Base-by-base conservation (phyloP, 257 asterid species). In the Rubia yunnanensis region DNA sequence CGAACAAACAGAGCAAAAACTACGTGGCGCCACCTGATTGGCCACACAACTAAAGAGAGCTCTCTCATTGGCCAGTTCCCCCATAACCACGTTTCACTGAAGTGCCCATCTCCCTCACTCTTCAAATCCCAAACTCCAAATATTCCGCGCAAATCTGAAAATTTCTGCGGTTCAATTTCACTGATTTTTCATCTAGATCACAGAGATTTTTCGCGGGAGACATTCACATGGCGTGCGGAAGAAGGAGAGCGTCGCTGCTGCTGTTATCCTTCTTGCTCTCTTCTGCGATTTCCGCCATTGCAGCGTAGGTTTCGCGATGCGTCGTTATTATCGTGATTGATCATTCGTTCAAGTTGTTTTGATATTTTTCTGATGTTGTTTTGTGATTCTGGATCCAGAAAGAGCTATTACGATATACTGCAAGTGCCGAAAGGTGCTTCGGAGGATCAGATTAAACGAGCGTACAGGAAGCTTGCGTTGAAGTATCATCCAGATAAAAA, bases 401-500 rank as follows among this genome's bases (percentile, higher is more conserved):
- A 88, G 87, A 91, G 87, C 75, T 91, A 85, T 74, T 88, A 91
- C 68, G 96, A 91, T 72, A 74, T 88, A 61, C 83, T 91, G 15
- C 94, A 91, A 79, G 87, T 88, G 57, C 80, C 86, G 9, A 86
- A 69, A 77, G 80, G 95, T 56, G 98, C 98, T 62, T 69, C 98
- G 14, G 98, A 91, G 20, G 98, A 91, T 9, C 96, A 91, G 76
- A 91, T 91, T 62, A 91, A 88, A 79, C 88, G 96, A 61, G 95
- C 98, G 22, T 91, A 91, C 66, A 41, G 98, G 69, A 91, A 88
- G 82, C 96, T 91, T 66, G 98, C 98, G 0, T 76, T 91, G 85
- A 88, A 88, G 79, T 91, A 91, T 82, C 98, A 91, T 59, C 96
- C 96, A 2, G 96, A 91, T 71, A 91, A 91, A 66, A 91, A 91